Evolutionary conservation across 768 basidiomycete genomes (phyloP).

Genomic region (Rhodotorula babjevae): DNA sequence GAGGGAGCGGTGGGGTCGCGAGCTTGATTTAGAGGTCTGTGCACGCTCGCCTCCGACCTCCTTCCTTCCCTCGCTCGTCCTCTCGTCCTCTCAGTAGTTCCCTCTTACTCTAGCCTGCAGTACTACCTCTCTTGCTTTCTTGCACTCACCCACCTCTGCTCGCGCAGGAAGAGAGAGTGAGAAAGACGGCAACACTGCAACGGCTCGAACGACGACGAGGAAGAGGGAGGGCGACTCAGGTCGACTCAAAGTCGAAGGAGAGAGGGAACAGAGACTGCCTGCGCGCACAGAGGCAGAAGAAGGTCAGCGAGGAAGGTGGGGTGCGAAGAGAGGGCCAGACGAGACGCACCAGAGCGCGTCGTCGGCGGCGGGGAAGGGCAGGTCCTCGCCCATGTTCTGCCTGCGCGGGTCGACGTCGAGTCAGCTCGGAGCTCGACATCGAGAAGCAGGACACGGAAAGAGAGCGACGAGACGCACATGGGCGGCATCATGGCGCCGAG

Average conservation of each 20-base stretch:
- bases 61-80: not conserved
- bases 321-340: not conserved
- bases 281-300: not conserved
- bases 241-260: not conserved
- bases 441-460: not conserved
- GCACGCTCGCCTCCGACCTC: no score
- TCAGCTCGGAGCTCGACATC: no score
- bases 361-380: conserved; percentile 6
- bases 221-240: not conserved
- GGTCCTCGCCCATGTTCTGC: not conserved
- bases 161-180: no score
- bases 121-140: no score
- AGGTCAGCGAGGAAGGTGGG: not conserved
- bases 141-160: no score
- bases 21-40: not conserved
- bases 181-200: not conserved
- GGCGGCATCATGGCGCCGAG: conserved; percentile 4
- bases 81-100: not conserved
- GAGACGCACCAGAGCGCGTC: conserved; percentile 8
- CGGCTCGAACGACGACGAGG: no score
- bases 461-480: not conserved
- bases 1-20: not conserved
- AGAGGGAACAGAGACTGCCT: conserved; percentile 14
- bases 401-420: no score
- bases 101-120: no score